Evolutionary conservation across 2,329 filamentous ascomycete genomes (phyloP), one percentile per base, ranked within the genome.

Genomic region (Aaosphaeria pasadenensis): DNA sequence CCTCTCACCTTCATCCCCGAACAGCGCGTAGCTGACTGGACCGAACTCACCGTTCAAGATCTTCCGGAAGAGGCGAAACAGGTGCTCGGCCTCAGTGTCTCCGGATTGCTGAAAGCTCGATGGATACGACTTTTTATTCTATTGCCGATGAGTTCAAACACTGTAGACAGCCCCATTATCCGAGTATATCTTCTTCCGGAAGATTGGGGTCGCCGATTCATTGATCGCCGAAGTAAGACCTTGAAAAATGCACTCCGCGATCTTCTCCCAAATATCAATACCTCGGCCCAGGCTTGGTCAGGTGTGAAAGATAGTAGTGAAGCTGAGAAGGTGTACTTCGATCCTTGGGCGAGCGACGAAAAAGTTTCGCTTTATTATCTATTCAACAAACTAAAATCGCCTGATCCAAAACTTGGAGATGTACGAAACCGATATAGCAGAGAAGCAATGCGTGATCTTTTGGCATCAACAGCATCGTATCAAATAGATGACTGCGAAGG

Each of bases 301-400:
- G 84, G 82, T 0, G 28, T 60, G 6, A 59, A 59, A 13, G 9
- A 36, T 36, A 7, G 17, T n/a, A 46, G 48, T 13, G 53, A 55
- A 11, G 32, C 52, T 17, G 46, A 48, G 11, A 47, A 56, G 13
- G 49, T 53, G 5, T 48, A 54, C 3, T 75, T 74, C 40, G 71
- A 75, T 46, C 51, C 64, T 5, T 74, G 73, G 59, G 68, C 74
- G 6, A 66, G 63, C 1, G 53, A 67, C 11, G 71, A 79, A 13
- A 66, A 77, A 7, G 62, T 72, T 2, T 85, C 86, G 0, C 70
- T 91, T 1, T 81, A 89, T 42, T 78, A 85, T 30, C 72, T 90
- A 42, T 91, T 91, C 75, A 91, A 91, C 64, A 82, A 73, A 3
- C 76, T 91, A 1, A 83, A 85, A 0, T 88, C 87, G 0, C 88